These are phyloP conservation scores for Byssoonygena ceratinophila DNA, from an alignment of 2,329 filamentous ascomycete genomes.

Conservation along the genomic window DNA sequence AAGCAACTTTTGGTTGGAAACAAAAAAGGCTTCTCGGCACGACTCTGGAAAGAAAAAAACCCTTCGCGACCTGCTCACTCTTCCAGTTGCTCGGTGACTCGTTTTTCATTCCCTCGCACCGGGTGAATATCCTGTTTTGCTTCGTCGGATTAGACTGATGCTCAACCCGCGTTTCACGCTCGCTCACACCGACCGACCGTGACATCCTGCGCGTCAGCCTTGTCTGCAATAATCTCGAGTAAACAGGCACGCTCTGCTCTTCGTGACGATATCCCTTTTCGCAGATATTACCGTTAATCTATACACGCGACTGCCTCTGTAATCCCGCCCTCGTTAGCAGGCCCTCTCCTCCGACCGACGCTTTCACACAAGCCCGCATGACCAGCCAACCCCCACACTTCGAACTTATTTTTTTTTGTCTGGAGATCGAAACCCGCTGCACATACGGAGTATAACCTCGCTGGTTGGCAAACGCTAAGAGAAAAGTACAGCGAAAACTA, in stretches of 20 bases:
- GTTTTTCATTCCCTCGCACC: background rate
- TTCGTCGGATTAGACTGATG: background rate
- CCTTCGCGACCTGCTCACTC: background rate
- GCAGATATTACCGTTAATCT: too few relatives aligned
- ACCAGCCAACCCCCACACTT: too few relatives aligned
- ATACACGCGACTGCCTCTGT: too few relatives aligned
- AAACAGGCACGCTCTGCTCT: background rate
- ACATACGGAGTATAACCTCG: too few relatives aligned
- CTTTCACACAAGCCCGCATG: too few relatives aligned
- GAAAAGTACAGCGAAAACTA: too few relatives aligned
- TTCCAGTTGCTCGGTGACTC: background rate
- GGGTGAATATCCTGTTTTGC: background rate
- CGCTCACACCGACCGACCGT: conserved; percentile 4
- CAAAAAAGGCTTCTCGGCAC: background rate
- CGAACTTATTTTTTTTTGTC: too few relatives aligned
- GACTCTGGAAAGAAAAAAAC: background rate
- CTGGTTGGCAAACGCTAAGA: too few relatives aligned
- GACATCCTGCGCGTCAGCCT: conserved; percentile 4
- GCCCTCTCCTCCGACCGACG: too few relatives aligned
- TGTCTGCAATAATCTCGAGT: background rate
- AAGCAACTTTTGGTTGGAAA: too few relatives aligned
- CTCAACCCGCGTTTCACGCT: background rate
- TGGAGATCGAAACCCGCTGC: too few relatives aligned
- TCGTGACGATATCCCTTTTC: background rate
- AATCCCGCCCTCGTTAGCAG: too few relatives aligned